phyloP scores from a whole-genome alignment of 306 rosid genomes.

The Lablab purpureus region DNA sequence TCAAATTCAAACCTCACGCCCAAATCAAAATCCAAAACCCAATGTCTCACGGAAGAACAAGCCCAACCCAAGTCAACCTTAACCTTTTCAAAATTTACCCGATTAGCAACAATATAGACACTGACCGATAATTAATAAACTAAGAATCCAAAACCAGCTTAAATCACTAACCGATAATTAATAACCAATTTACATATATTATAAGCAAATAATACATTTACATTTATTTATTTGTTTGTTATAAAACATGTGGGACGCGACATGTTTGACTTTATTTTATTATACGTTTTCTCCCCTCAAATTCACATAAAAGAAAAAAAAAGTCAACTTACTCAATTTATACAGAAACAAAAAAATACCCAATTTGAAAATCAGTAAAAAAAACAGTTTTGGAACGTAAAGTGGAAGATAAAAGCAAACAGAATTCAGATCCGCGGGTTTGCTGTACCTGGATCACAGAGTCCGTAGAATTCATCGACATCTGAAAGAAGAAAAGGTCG shows the following conservation, averaged over 20 bases:
- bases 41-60: conserved; percentile 8
- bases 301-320: neutral
- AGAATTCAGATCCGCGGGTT: conserved; percentile 51
- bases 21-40: conserved; percentile 35
- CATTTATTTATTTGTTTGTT: neutral
- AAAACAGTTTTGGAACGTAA: too few species aligned
- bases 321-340: conserved; percentile 40
- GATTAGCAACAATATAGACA: neutral
- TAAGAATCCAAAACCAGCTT: neutral
- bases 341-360: neutral
- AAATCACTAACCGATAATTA: neutral
- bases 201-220: neutral
- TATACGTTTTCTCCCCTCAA: neutral
- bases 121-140: neutral
- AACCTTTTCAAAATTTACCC: neutral
- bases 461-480: conserved; percentile 92
- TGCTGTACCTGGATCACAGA: conserved; percentile 90
- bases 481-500: conserved; percentile 52
- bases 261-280: conserved; percentile 46
- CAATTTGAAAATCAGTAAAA: neutral
- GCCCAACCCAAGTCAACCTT: conserved; percentile 7
- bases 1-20: neutral
- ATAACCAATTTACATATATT: conserved; percentile 10
- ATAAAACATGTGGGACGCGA: conserved; percentile 12
- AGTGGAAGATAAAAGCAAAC: neutral